Percentiles rank a stretch among this genome's conserved stretches.
Conservation (phyloP, 768 basidiomycete species). For the Lactarius deliciosus region DNA sequence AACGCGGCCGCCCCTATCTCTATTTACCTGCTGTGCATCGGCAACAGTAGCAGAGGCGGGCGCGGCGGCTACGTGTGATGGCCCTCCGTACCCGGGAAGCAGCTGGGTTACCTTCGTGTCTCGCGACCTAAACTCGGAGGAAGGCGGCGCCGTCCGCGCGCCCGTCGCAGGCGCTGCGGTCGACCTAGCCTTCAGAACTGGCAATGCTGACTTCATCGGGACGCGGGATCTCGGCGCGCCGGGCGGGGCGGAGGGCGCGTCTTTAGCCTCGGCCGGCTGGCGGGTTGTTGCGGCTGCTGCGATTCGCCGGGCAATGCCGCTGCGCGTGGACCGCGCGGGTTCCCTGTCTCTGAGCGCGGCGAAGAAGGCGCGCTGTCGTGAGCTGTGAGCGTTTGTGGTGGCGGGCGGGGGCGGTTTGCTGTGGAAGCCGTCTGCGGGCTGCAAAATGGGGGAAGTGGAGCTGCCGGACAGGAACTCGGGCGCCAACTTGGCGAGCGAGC, state of each 20-base stretch:
- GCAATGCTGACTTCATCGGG: slow-evolving; percentile 13
- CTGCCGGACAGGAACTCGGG: slow-evolving; percentile 28
- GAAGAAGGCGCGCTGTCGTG: slow-evolving; percentile 24
- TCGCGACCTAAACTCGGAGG: not conserved
- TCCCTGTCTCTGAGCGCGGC: slow-evolving; percentile 20
- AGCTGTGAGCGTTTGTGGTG: not conserved
- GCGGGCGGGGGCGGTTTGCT: slow-evolving; percentile 14
- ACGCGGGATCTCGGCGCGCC: slow-evolving; percentile 2
- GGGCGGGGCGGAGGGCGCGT: not conserved
- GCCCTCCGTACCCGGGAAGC: not conserved
- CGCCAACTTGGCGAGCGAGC: slow-evolving; percentile 19
- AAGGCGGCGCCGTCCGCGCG: not conserved
- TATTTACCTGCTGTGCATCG: not conserved
- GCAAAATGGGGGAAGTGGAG: slow-evolving; percentile 22
- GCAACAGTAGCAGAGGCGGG: not conserved
- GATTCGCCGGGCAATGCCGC: slow-evolving; percentile 17
- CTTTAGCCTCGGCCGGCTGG: not conserved
- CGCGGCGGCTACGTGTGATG: not conserved
- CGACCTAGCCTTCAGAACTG: slow-evolving; percentile 8
- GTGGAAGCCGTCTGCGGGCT: slow-evolving; percentile 27
- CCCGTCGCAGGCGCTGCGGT: not conserved
- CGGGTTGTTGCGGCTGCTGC: not conserved
- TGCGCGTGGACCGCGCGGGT: slow-evolving; percentile 7
- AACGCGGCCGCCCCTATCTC: not conserved
- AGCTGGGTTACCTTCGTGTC: not conserved